These are phyloP conservation scores for Fusarium sp. DNA, from an alignment of 2,329 filamentous ascomycete genomes.

Conservation along the genomic window DNA sequence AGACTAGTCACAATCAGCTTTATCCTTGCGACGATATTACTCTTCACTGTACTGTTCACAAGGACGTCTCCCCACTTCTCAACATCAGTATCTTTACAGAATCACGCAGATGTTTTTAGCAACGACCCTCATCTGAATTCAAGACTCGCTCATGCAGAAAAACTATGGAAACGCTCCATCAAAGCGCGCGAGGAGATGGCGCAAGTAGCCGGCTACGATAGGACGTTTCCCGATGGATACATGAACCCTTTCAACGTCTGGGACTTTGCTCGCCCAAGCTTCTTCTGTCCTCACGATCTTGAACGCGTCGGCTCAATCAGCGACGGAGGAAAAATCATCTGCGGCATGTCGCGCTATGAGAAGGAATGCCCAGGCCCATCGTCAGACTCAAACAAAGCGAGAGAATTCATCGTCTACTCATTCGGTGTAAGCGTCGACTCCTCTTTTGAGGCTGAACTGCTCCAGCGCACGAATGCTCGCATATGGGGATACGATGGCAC, in stretches of 20 bases:
- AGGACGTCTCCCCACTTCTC: background rate
- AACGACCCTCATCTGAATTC: background rate
- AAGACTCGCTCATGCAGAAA: background rate
- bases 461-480: background rate
- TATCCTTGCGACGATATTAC: background rate
- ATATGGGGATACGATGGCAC: background rate
- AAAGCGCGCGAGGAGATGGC: background rate
- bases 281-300: background rate
- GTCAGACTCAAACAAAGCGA: background rate
- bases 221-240: background rate
- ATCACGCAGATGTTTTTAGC: background rate
- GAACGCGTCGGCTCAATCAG: background rate
- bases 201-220: background rate
- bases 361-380: background rate
- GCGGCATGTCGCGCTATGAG: background rate
- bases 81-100: accelerated
- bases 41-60: background rate
- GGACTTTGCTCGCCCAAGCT: background rate
- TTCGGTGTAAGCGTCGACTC: background rate
- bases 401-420: background rate
- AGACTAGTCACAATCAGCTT: background rate
- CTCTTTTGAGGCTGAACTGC: background rate
- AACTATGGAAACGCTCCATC: background rate
- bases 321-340: background rate
- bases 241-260: background rate